Evolutionary conservation across 495 filamentous ascomycete species (phyloP), one percentile per base, ranked within the genome.

Genomic region (Tuber aestivum): DNA sequence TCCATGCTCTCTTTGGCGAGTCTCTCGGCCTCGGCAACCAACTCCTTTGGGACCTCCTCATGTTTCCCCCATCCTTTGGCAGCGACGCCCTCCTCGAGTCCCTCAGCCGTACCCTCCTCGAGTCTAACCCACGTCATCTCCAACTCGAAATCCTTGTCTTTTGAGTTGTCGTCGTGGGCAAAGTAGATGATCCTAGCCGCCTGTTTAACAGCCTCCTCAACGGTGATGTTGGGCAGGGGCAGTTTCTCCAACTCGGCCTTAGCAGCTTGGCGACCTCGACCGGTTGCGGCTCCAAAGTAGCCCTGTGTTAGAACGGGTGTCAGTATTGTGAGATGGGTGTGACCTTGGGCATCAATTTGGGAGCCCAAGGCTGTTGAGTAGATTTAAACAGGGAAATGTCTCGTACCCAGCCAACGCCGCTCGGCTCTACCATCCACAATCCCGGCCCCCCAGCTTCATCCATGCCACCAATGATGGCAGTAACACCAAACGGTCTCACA

Each of bases 171-270:
- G 83, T 97, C 94, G 84, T 99, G 95, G 70, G 95, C 94, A 71
- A 97, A 89, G 84, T 97, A 94, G 84, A 99, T 97, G 81, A 99
- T 98, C 68, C 93, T 87, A 74, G 95, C 95, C 32, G 95, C 95
- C 86, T 98, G 94, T 87, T 97, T 97, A 78, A 98, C 94, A 42
- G 91, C 95, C 82, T 97, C 90, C 80, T 90, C 85, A 27, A 99
- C 87, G 72, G 90, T 92, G n/a, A 97, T 86, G 56, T 87, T 90
- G 45, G 88, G 87, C n/a, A 99, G 89, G 82, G 97, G 92, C 70
- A 99, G 87, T 87, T 99, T 99, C 88, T 99, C 95, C 74, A 99
- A 89, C 85, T 99, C 95, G 10, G 95, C 92, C 86, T 99, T 99
- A 74, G 95, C 95, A 50, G 93, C 91, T 86, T 99, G 95, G 81